Conservation (phyloP, 139 green algal genomes). For the Klebsormidium nitens region DNA sequence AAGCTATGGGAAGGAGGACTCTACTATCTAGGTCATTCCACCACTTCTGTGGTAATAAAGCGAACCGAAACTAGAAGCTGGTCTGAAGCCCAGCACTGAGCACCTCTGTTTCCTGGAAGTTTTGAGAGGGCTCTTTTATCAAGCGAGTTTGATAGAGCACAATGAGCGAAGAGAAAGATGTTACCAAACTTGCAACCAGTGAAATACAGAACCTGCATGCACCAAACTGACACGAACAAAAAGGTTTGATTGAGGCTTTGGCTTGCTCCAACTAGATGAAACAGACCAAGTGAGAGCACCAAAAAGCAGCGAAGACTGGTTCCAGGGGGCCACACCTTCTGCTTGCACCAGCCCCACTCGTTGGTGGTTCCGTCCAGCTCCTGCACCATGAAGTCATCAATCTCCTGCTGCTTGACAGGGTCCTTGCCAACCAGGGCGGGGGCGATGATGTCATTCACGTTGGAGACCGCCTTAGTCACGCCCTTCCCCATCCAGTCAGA, state of each 20-base stretch:
- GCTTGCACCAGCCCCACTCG: slow-evolving; percentile 63
- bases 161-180: no score
- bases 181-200: no score
- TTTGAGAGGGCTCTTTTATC: no score
- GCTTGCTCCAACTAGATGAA: neutral
- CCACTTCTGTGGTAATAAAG: no score
- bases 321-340: slow-evolving; percentile 16
- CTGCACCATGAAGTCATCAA: slow-evolving; percentile 89
- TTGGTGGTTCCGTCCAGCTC: slow-evolving; percentile 94
- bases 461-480: slow-evolving; percentile 83
- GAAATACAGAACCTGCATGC: no score
- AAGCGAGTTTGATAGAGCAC: no score
- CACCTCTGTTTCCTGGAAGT: no score
- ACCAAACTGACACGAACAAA: no score
- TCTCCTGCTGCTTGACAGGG: slow-evolving; percentile 77
- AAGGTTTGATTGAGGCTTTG: neutral
- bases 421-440: slow-evolving; percentile 78
- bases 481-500: slow-evolving; percentile 85
- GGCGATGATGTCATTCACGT: slow-evolving; percentile 91
- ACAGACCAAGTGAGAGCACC: neutral
- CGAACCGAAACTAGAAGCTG: no score
- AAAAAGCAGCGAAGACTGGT: neutral
- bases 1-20: no score
- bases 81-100: no score
- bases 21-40: no score